Evolutionary conservation across 1,284 basidiomycete genomes (phyloP), one percentile per base, ranked within the genome.

Genomic region (Tilletia setariae): DNA sequence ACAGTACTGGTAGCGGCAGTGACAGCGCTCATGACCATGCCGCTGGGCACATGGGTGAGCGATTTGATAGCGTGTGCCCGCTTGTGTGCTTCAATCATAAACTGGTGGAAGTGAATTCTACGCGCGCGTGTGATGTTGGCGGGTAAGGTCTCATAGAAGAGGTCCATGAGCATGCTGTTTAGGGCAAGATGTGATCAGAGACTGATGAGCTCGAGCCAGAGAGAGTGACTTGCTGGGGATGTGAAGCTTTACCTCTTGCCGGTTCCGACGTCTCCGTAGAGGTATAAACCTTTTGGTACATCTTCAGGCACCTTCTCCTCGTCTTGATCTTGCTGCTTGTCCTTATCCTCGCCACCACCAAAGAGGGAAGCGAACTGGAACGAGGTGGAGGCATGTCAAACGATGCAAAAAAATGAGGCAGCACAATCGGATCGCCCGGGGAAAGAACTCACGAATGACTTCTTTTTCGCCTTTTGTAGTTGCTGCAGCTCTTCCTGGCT

Each of bases 61-160:
- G 72, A 70, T 69, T 82, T 82, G 73, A 78, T 88, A 1, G 88
- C 88, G 76, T 96, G 94, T 4, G 95, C 85, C 11, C 94, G 89
- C 81, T 95, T 95, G 82, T 98, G 92, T 28, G 97, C 94, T 79
- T 98, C 95, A 73, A 98, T 90, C 96, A 99, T 98, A 86, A 99
- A 98, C 44, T 83, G 80, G 65, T 83, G 83, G 81, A 98, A 98
- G 83, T 98, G 95, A 21, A 97, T 92, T 44, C 95, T 87, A 47
- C 90, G 90, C 80, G 92, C 93, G 70, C 87, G 74, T 53, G 84
- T 88, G 72, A 94, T 87, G 71, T 89, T 87, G 0, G 86, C 78
- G 0, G 94, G 94, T 0, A 98, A 87, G 1, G 93, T 91, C 72
- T 91, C 89, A 85, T 93, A 81, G 84, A 98, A 96, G 21, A 98